Base-by-base conservation (phyloP, 164 flowering plant genomes). In the Nymphaea thermarum region DNA sequence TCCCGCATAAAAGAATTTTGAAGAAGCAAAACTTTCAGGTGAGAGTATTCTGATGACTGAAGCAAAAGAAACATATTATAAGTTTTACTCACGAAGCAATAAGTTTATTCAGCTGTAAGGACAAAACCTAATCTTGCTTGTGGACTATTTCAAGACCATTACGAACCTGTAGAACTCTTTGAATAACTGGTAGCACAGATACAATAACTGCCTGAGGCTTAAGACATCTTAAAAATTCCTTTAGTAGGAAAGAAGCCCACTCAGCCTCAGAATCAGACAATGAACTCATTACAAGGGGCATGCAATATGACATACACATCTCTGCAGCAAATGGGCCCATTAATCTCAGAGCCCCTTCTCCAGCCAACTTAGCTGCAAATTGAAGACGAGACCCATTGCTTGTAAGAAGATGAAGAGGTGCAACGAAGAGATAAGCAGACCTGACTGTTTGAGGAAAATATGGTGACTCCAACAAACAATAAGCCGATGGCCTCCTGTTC, bases 1-100 rank as follows among this genome's bases (percentile, higher is more conserved):
- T 87, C 97, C 59, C 84, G 79, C 72, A 91, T 83, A 80, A 94
- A 94, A 69, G 99, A 90, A 71, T 88, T 96, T 86, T 94, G 99
- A 65, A 94, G 96, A 76, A 94, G 83, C 69, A 89, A 86, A 70
- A 94, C 97, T 80, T 91, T 94, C 77, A 94, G 76, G 78, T 84
- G 96, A 57, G 93, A 89, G 80, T 82, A 82, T 67, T 84, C 90
- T 73, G 92, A 73, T 62, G 86, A 82, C 99, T 94, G 87, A 75
- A 78, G 77, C 43, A 64, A 64, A 45, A 45, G 53, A 45, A 25
- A 25, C 10, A 45, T 45, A 10, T 10, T 5, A 45, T 45, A 5
- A 45, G 53, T 5, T 45, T 45, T 10, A 45, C 53, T 10, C 36
- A 25, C 5, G 53, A 45, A 45, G 53, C 53, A 45, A 45, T 5